Conservation (phyloP, 2,329 filamentous ascomycete species). For the Didymella lethalis region DNA sequence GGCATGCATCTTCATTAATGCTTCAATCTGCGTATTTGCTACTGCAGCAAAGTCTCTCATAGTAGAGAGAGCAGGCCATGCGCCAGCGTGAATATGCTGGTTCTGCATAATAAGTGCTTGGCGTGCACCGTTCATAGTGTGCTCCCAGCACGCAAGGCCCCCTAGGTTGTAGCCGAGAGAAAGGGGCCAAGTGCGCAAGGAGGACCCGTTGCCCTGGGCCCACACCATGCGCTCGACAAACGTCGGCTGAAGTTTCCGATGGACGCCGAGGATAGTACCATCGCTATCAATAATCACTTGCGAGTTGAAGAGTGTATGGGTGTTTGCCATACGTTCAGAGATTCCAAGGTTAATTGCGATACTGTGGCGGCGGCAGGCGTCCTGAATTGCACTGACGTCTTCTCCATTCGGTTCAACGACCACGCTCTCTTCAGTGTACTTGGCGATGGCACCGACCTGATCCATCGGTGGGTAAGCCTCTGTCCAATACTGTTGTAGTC, state of each 20-base stretch:
- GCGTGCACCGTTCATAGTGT: conserved; percentile 51
- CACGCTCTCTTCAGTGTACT: conserved; percentile 48
- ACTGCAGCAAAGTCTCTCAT: conserved; percentile 52
- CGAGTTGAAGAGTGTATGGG: conserved; percentile 49
- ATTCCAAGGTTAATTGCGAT: conserved; percentile 48
- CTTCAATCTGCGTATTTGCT: conserved; percentile 57
- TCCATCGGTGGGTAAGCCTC: conserved; percentile 49
- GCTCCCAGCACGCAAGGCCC: conserved; percentile 51
- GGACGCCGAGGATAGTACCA: conserved; percentile 47
- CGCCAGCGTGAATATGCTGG: conserved; percentile 49
- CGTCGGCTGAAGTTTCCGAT: conserved; percentile 50
- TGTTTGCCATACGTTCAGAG: conserved; percentile 45
- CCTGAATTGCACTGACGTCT: conserved; percentile 44
- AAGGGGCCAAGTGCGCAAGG: conserved; percentile 42
- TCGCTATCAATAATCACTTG: conserved; percentile 47
- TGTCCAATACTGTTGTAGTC: conserved; percentile 43
- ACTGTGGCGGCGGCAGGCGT: conserved; percentile 43
- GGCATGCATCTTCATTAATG: conserved; percentile 57
- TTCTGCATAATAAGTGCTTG: conserved; percentile 47
- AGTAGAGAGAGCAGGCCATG: conserved; percentile 51
- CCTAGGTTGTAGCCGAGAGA: conserved; percentile 47
- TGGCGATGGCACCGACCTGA: conserved; percentile 43
- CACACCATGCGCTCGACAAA: conserved; percentile 48
- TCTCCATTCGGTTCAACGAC: conserved; percentile 43
- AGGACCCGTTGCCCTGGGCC: conserved; percentile 47